These are phyloP conservation scores for Syncephalastrum monosporum DNA, from an alignment of 371 early-diverging fungal genomes.

Conservation along the genomic window DNA sequence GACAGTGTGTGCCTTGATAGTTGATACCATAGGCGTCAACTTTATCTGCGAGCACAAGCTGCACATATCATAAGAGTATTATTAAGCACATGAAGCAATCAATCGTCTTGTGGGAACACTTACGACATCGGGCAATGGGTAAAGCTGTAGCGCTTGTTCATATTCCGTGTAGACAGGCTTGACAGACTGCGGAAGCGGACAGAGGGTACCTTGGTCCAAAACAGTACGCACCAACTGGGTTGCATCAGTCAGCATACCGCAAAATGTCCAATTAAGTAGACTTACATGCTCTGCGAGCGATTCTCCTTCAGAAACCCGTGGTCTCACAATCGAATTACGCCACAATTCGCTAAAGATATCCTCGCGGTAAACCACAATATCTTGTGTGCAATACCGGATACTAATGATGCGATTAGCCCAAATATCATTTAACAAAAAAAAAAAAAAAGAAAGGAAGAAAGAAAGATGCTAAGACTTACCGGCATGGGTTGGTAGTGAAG, in stretches of 20 bases:
- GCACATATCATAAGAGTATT: constrained; percentile 3
- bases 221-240: constrained; percentile 78
- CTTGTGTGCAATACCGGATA: constrained; percentile 81
- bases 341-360: constrained; percentile 75
- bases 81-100: neutral
- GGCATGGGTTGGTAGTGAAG: constrained; percentile 84
- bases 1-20: constrained; percentile 73
- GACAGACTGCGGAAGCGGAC: constrained; percentile 74
- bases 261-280: neutral
- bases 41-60: constrained; percentile 86
- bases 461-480: constrained; percentile 41
- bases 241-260: neutral
- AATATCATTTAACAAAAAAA: too few relatives aligned
- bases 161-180: constrained; percentile 78
- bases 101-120: constrained; percentile 14
- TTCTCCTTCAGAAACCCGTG: constrained; percentile 40
- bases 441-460: too few relatives aligned
- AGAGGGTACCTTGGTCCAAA: constrained; percentile 81
- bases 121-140: constrained; percentile 86
- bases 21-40: constrained; percentile 70
- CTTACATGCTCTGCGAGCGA: constrained; percentile 65
- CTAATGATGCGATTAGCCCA: constrained; percentile 24
- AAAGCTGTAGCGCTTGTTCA: constrained; percentile 82
- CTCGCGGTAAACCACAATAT: constrained; percentile 86
- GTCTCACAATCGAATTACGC: constrained; percentile 72